These are phyloP conservation scores for Fusarium scirpi DNA, from an alignment of 2,329 filamentous ascomycete species.

Conservation along the genomic window DNA sequence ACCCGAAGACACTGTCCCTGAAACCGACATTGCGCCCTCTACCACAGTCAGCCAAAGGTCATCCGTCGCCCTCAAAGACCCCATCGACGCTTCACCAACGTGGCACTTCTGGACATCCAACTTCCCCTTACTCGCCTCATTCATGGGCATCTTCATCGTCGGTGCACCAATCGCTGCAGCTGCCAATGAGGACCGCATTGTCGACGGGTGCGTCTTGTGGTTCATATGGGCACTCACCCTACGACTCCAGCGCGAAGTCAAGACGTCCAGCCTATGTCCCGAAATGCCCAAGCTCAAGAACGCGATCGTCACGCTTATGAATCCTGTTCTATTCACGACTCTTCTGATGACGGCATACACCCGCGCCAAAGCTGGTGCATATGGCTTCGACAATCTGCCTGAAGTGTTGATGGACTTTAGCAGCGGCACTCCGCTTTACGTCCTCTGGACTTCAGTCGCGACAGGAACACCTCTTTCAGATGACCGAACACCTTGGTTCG, in stretches of 20 bases:
- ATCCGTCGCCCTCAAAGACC: slow-evolving; percentile 10
- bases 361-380: slow-evolving; percentile 53
- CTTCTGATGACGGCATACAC: slow-evolving; percentile 59
- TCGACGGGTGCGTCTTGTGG: slow-evolving; percentile 62
- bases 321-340: slow-evolving; percentile 62
- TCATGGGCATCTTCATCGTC: slow-evolving; percentile 51
- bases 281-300: slow-evolving; percentile 41
- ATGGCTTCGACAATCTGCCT: slow-evolving; percentile 48
- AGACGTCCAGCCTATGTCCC: slow-evolving; percentile 24
- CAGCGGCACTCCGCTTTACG: slow-evolving; percentile 52
- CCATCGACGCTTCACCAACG: not conserved
- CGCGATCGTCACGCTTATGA: slow-evolving; percentile 56
- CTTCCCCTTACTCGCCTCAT: slow-evolving; percentile 47
- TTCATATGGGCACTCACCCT: slow-evolving; percentile 62
- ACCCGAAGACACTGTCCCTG: not conserved
- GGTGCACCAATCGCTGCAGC: slow-evolving; percentile 57
- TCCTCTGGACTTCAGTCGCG: slow-evolving; percentile 50
- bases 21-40: not conserved
- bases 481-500: slow-evolving; percentile 51
- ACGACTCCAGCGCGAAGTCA: slow-evolving; percentile 54
- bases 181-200: slow-evolving; percentile 51
- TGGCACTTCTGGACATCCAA: slow-evolving; percentile 41
- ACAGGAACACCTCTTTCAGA: slow-evolving; percentile 13
- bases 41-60: slow-evolving; percentile 10
- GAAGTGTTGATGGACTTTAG: slow-evolving; percentile 49